phyloP scores from a whole-genome alignment of 805 yeast species.

The Blastobotrys muscicola region DNA sequence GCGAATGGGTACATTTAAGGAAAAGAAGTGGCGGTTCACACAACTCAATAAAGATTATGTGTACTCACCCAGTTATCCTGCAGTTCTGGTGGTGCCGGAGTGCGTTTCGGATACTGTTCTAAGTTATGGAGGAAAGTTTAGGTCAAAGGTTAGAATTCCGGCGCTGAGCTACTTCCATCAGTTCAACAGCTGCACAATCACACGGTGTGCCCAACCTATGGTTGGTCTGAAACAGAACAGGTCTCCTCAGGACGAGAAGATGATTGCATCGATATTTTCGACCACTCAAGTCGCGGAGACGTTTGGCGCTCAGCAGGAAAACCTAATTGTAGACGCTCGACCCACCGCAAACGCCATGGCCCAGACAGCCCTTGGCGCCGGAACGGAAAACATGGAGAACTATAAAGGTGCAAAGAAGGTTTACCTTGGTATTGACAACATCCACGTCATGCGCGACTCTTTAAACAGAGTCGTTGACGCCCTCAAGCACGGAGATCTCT shows the following conservation, averaged over 20 bases:
- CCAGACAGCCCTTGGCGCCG: conserved; percentile 96
- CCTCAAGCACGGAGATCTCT: conserved; percentile 58
- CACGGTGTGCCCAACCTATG: conserved; percentile 87
- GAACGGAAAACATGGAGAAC: conserved; percentile 86
- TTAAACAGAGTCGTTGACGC: conserved; percentile 51
- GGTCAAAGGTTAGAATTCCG: conserved; percentile 83
- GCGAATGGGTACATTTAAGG: conserved; percentile 54
- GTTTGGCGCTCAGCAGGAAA: conserved; percentile 33
- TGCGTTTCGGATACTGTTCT: conserved; percentile 72
- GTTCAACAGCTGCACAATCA: conserved; percentile 56
- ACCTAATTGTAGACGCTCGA: conserved; percentile 81
- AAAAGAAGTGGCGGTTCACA: conserved; percentile 60
- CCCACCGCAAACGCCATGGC: conserved; percentile 95
- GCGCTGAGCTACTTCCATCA: conserved; percentile 67
- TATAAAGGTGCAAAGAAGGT: conserved; percentile 62
- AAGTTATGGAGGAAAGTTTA: conserved; percentile 71
- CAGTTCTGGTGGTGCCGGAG: conserved; percentile 57
- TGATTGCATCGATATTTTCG: conserved; percentile 63
- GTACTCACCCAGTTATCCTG: conserved; percentile 72
- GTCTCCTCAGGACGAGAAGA: conserved; percentile 83
- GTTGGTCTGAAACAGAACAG: conserved; percentile 83
- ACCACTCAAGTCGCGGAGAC: conserved; percentile 36
- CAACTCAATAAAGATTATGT: conserved; percentile 49
- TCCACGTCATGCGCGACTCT: conserved; percentile 90
- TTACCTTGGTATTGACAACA: conserved; percentile 86